phyloP scores from a whole-genome alignment of 1,284 basidiomycete genomes.

The Sparassis latifolia region DNA sequence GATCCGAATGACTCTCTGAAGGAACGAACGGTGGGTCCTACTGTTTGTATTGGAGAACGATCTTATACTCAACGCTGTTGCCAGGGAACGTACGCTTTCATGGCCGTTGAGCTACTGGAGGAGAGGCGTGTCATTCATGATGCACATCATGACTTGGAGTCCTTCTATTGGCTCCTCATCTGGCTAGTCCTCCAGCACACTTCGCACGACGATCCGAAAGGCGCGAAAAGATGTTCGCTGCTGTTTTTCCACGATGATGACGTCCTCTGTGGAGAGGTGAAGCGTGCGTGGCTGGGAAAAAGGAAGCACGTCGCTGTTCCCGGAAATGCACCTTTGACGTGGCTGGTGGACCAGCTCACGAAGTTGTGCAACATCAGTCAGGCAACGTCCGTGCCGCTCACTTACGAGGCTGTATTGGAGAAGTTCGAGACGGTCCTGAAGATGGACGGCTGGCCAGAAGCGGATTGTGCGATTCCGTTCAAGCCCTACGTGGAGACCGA shows the following conservation, averaged over 20 bases:
- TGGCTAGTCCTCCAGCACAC: slow-evolving; percentile 12
- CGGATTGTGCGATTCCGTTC: neutral
- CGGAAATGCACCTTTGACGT: neutral
- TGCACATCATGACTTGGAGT: slow-evolving; percentile 12
- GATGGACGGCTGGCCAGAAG: neutral
- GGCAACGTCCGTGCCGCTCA: neutral
- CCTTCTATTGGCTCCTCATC: slow-evolving; percentile 13
- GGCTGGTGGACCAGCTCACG: neutral
- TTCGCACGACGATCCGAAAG: neutral
- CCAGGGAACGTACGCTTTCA: slow-evolving; percentile 13
- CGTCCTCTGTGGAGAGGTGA: neutral
- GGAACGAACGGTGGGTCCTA: slow-evolving; percentile 9
- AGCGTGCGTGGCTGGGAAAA: neutral
- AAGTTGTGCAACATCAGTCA: neutral
- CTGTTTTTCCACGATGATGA: neutral
- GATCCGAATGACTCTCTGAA: neutral
- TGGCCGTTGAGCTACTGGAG: slow-evolving; percentile 6
- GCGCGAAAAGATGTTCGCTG: neutral
- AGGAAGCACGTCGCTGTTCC: neutral
- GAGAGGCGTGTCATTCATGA: neutral
- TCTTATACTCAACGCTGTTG: neutral
- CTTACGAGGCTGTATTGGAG: neutral
- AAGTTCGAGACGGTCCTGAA: neutral
- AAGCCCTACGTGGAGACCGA: neutral
- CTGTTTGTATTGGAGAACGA: neutral